phyloP scores from a whole-genome alignment of 331 rosid genomes.

The Acacia concinna region DNA sequence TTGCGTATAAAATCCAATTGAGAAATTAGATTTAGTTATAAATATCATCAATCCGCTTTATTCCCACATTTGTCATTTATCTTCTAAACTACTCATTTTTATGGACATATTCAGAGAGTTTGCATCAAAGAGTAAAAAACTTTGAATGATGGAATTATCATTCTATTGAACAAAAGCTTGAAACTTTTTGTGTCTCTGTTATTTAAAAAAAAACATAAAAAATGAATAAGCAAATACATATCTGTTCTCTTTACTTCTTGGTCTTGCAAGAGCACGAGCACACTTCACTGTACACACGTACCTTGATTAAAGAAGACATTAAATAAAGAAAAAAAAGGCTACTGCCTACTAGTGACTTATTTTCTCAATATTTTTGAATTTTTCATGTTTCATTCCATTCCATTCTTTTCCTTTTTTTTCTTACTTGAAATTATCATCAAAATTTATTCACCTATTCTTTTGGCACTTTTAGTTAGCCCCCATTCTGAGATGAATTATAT shows the following conservation, averaged over 20 bases:
- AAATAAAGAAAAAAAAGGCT: not conserved
- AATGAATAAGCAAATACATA: not conserved
- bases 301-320: not conserved
- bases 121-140: no score
- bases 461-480: not conserved
- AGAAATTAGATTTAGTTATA: no score
- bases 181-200: not conserved
- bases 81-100: no score
- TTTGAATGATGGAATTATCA: not conserved
- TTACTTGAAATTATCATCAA: constrained; percentile 8
- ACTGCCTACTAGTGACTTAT: not conserved
- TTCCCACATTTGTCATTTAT: no score
- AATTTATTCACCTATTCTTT: not conserved
- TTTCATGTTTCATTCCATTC: not conserved
- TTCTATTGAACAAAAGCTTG: not conserved
- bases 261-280: not conserved
- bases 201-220: not conserved
- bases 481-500: not conserved
- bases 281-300: not conserved
- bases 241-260: not conserved
- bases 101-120: no score
- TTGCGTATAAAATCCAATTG: no score
- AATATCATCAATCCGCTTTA: not conserved
- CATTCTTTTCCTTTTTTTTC: not conserved
- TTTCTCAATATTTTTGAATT: not conserved